Evolutionary conservation across 352 stramenopile species (phyloP).

Genomic region (Aphanomyces stellatus): DNA sequence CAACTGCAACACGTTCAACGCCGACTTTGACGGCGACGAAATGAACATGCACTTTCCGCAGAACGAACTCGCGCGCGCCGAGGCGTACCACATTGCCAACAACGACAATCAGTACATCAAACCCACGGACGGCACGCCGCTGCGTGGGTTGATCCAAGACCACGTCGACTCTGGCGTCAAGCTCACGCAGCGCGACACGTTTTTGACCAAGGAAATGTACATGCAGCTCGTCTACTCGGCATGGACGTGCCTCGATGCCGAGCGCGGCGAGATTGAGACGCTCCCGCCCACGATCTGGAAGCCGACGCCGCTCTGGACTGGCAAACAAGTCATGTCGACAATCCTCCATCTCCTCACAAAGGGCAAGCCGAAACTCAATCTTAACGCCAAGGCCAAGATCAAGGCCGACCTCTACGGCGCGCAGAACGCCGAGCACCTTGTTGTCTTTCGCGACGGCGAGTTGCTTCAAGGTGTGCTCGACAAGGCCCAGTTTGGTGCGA

Average conservation of each 20-base stretch:
- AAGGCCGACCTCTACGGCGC: conserved; percentile 92
- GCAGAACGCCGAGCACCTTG: conserved; percentile 92
- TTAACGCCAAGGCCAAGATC: conserved; percentile 96
- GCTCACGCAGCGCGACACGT: conserved; percentile 96
- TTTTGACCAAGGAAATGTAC: conserved; percentile 98
- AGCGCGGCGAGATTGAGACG: conserved; percentile 91
- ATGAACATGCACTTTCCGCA: conserved; percentile 99
- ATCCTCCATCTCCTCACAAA: conserved; percentile 93
- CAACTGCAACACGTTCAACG: conserved; percentile 99
- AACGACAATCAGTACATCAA: conserved; percentile 98
- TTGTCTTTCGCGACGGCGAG: conserved; percentile 94
- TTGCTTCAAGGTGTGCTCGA: conserved; percentile 97
- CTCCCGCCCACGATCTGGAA: conserved; percentile 97
- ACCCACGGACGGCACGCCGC: conserved; percentile 95
- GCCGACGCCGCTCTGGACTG: conserved; percentile 95
- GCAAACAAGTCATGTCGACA: conserved; percentile 98
- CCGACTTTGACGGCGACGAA: conserved; percentile 99
- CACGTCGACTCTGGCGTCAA: conserved; percentile 99
- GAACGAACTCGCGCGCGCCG: conserved; percentile 94
- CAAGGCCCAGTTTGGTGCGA: conserved; percentile 98
- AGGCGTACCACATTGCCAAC: conserved; percentile 96
- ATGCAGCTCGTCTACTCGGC: conserved; percentile 96
- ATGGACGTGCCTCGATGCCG: conserved; percentile 91
- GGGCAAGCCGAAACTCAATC: conserved; percentile 83
- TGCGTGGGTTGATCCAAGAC: conserved; percentile 99